phyloP scores from a whole-genome alignment of 768 basidiomycete species.

The Xerocomellus amylosporus region DNA sequence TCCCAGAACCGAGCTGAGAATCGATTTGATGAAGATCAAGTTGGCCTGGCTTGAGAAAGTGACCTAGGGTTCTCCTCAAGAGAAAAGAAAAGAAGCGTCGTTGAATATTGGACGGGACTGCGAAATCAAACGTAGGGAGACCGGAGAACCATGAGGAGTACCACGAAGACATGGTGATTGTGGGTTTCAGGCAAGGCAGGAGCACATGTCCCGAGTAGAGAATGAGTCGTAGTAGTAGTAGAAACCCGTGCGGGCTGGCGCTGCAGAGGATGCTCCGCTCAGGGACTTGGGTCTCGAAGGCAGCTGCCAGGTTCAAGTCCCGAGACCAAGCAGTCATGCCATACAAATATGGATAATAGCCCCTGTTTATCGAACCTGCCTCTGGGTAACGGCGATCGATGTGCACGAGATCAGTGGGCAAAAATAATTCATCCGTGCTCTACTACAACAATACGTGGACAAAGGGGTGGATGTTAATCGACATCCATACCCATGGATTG shows the following conservation, averaged over 20 bases:
- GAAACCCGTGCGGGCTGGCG: neutral
- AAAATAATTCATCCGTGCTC: neutral
- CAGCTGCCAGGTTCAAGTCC: neutral
- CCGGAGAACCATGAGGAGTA: conserved; percentile 52
- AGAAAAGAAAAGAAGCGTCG: conserved; percentile 87
- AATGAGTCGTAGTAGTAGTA: neutral
- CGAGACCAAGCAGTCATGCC: neutral
- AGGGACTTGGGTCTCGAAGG: conserved; percentile 2
- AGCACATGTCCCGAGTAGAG: conserved; percentile 16
- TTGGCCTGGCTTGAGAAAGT: conserved; percentile 85
- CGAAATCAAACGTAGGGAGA: conserved; percentile 63
- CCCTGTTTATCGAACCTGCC: conserved; percentile 9
- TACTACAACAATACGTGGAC: neutral
- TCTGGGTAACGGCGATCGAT: neutral
- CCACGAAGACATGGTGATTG: conserved; percentile 48
- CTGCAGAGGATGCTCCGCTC: conserved; percentile 4
- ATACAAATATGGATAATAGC: conserved; percentile 21
- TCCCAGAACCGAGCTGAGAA: conserved; percentile 89
- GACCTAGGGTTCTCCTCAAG: conserved; percentile 78
- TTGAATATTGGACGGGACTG: conserved; percentile 73
- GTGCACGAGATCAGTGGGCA: neutral
- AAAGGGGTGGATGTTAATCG: conserved; percentile 43
- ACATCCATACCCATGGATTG: conserved; percentile 91
- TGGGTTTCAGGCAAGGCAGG: conserved; percentile 12
- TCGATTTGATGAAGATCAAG: conserved; percentile 85